Evolutionary conservation across 805 yeast genomes (phyloP).

Genomic region (Cyberlindnera suaveolens): DNA sequence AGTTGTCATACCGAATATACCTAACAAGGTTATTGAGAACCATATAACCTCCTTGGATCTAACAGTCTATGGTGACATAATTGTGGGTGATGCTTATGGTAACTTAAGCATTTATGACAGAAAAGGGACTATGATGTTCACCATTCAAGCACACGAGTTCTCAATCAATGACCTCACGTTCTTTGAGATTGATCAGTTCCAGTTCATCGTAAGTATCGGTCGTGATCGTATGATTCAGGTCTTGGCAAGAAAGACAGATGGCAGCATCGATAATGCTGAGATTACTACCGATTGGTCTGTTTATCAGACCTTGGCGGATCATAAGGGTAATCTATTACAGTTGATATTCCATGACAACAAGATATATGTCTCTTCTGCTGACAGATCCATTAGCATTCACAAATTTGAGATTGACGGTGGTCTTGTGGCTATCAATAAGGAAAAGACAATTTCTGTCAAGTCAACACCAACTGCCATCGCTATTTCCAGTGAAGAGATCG

Average conservation of each 20-base stretch:
- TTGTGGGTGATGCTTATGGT: slow-evolving; percentile 48
- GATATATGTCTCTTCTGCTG: slow-evolving; percentile 52
- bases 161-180: slow-evolving; percentile 39
- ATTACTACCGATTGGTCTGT: slow-evolving; percentile 38
- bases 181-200: slow-evolving; percentile 25
- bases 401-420: slow-evolving; percentile 22
- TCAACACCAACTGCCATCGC: slow-evolving; percentile 43
- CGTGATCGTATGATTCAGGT: slow-evolving; percentile 62
- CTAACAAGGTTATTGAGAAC: slow-evolving; percentile 32
- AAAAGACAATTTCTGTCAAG: slow-evolving; percentile 44
- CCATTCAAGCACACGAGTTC: slow-evolving; percentile 45
- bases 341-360: slow-evolving; percentile 25
- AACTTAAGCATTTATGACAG: slow-evolving; percentile 24
- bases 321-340: slow-evolving; percentile 45
- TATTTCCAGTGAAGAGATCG: slow-evolving; percentile 31
- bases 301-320: slow-evolving; percentile 53
- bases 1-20: slow-evolving; percentile 19
- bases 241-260: slow-evolving; percentile 25
- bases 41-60: slow-evolving; percentile 36
- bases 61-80: slow-evolving; percentile 21
- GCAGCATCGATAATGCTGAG: slow-evolving; percentile 13
- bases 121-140: slow-evolving; percentile 18
- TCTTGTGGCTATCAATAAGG: slow-evolving; percentile 25
- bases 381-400: slow-evolving; percentile 54
- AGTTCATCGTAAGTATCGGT: slow-evolving; percentile 41